Percentiles rank a stretch among this genome's conserved stretches.
Conservation (phyloP, 73 alveolate species). For the Uronychia binucleata region DNA sequence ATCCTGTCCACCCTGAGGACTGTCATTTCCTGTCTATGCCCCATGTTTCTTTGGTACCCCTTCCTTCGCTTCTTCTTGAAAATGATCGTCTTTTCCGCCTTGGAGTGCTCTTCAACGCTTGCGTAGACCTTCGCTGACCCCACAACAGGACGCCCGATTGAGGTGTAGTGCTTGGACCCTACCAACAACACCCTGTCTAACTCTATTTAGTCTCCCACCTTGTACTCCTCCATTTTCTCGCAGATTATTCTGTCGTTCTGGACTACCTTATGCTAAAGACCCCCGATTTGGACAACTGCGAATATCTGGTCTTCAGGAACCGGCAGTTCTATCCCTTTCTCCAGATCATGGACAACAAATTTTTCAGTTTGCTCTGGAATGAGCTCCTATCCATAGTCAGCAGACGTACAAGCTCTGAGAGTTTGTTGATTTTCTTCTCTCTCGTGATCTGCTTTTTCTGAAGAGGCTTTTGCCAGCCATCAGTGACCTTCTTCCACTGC, state of each 20-base stretch:
- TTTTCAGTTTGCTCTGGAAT: slow-evolving; percentile 4
- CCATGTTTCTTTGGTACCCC: slow-evolving; percentile 66
- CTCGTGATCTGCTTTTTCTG: slow-evolving; percentile 23
- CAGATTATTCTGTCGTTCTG: slow-evolving; percentile 65
- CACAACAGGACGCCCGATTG: slow-evolving; percentile 83
- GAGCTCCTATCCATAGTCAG: too few species aligned
- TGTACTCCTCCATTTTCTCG: slow-evolving; percentile 60
- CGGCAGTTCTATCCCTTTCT: slow-evolving; percentile 23
- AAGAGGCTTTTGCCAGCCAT: slow-evolving; percentile 66
- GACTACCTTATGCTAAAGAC: slow-evolving; percentile 70
- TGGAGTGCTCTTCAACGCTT: slow-evolving; percentile 75
- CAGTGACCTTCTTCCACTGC: too few species aligned
- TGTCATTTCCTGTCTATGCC: slow-evolving; percentile 70
- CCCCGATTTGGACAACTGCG: slow-evolving; percentile 65
- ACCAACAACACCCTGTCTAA: slow-evolving; percentile 71
- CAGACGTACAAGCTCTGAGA: too few species aligned
- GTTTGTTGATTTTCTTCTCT: slow-evolving; percentile 13
- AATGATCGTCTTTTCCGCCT: slow-evolving; percentile 68
- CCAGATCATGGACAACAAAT: slow-evolving; percentile 22
- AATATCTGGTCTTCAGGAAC: slow-evolving; percentile 47
- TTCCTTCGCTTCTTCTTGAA: slow-evolving; percentile 85
- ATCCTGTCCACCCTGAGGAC: slow-evolving; percentile 70
- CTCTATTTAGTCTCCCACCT: slow-evolving; percentile 64
- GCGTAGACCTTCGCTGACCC: slow-evolving; percentile 70
- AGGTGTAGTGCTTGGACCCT: slow-evolving; percentile 81